Conservation (phyloP, 495 filamentous ascomycete species). For the Daldinia concentrica region DNA sequence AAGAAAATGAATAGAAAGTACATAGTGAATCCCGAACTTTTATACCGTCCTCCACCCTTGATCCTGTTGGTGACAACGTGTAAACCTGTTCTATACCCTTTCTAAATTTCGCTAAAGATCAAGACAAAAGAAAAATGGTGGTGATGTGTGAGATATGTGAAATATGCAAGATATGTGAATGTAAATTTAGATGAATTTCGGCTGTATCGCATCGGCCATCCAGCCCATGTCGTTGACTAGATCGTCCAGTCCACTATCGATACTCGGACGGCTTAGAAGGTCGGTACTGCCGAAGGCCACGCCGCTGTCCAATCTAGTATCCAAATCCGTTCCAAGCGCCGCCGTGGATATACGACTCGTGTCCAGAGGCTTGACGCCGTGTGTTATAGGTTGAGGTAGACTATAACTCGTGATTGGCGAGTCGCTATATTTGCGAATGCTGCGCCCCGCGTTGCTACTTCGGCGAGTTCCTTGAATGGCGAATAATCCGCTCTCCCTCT, state of each 20-base stretch:
- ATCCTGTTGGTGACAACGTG: conserved; percentile 34
- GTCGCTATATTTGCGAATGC: conserved; percentile 32
- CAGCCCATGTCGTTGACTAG: conserved; percentile 57
- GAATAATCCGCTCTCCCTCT: conserved; percentile 37
- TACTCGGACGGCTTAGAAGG: conserved; percentile 47
- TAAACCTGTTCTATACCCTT: conserved; percentile 11
- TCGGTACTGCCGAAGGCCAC: conserved; percentile 40
- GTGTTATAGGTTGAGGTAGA: conserved; percentile 48
- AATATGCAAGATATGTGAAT: conserved; percentile 4
- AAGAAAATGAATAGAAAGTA: conserved; percentile 11
- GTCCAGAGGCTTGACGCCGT: conserved; percentile 33
- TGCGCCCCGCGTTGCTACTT: conserved; percentile 6
- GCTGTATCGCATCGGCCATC: conserved; percentile 55
- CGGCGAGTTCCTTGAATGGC: conserved; percentile 24
- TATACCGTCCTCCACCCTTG: conserved; percentile 5
- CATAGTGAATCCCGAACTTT: conserved; percentile 29
- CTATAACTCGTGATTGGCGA: conserved; percentile 54
- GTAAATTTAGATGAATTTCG: conserved; percentile 37
- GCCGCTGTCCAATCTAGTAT: conserved; percentile 42
- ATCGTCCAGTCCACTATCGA: conserved; percentile 54
- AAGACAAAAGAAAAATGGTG: conserved; percentile 4
- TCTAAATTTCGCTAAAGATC: conserved; percentile 7
- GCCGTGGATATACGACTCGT: conserved; percentile 22
- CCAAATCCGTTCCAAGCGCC: conserved; percentile 40
- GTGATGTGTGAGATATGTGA: neutral